Conservation (phyloP, 1,284 basidiomycete genomes). For the Phellinidium pouzarii region DNA sequence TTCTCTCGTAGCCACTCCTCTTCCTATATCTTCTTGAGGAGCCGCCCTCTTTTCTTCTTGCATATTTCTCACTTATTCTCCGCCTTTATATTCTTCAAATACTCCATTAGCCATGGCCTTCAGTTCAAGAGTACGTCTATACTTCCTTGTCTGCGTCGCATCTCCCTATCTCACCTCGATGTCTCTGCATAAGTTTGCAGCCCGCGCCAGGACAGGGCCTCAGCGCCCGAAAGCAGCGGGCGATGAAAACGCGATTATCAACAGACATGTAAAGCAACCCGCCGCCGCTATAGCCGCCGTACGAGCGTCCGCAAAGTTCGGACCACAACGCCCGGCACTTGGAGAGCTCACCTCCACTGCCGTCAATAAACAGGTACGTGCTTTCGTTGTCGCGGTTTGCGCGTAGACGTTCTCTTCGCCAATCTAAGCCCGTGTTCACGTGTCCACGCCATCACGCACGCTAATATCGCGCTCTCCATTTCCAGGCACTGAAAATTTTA, state of each 20-base stretch:
- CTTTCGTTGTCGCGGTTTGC: neutral
- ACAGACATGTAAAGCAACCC: slow-evolving; percentile 53
- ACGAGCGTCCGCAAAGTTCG: slow-evolving; percentile 31
- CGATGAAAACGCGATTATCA: slow-evolving; percentile 58
- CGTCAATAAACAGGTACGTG: slow-evolving; percentile 65
- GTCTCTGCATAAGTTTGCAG: slow-evolving; percentile 26
- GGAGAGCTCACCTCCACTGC: slow-evolving; percentile 65
- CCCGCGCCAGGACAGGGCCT: slow-evolving; percentile 35
- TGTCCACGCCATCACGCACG: too few species aligned
- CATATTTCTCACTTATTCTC: slow-evolving; percentile 24
- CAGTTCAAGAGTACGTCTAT: slow-evolving; percentile 15
- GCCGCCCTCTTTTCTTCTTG: slow-evolving; percentile 26
- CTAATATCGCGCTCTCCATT: too few species aligned
- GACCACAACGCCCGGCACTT: slow-evolving; percentile 51
- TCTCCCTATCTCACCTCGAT: neutral
- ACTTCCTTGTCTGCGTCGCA: neutral
- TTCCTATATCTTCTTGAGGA: slow-evolving; percentile 20
- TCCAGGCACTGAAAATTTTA: slow-evolving; percentile 23
- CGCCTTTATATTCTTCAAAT: slow-evolving; percentile 9
- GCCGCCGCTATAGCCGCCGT: slow-evolving; percentile 39
- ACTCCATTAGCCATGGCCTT: slow-evolving; percentile 11
- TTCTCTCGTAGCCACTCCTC: slow-evolving; percentile 18
- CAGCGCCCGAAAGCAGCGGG: slow-evolving; percentile 50
- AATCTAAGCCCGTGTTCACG: too few species aligned
- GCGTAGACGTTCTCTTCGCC: too few species aligned